Evolutionary conservation across 192 early-diverging fungal species (phyloP).

Genomic region (Dissophora ornata): DNA sequence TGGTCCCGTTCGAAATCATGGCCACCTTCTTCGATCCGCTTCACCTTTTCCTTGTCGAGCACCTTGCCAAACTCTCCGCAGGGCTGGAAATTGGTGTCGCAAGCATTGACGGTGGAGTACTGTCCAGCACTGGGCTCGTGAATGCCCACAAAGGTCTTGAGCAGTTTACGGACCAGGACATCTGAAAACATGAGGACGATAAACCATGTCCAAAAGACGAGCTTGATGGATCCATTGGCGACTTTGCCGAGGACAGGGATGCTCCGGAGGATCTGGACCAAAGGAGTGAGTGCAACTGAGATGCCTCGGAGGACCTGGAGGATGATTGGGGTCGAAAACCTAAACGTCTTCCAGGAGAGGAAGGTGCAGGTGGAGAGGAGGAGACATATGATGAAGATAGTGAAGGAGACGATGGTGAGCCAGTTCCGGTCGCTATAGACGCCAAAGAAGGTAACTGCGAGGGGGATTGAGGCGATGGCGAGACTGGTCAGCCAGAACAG

Average conservation of each 20-base stretch:
- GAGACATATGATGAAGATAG: slow-evolving; percentile 36
- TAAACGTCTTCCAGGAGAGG: slow-evolving; percentile 47
- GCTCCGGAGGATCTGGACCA: slow-evolving; percentile 30
- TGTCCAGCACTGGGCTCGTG: slow-evolving; percentile 50
- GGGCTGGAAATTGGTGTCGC: slow-evolving; percentile 53
- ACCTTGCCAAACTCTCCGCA: slow-evolving; percentile 53
- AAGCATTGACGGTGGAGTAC: slow-evolving; percentile 51
- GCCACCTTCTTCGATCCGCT: slow-evolving; percentile 45
- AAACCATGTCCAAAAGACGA: slow-evolving; percentile 48
- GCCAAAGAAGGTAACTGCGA: slow-evolving; percentile 36
- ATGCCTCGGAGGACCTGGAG: slow-evolving; percentile 28
- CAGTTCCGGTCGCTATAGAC: slow-evolving; percentile 33
- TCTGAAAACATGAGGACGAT: slow-evolving; percentile 49
- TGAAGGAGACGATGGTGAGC: slow-evolving; percentile 41
- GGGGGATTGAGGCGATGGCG: slow-evolving; percentile 40
- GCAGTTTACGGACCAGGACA: slow-evolving; percentile 41
- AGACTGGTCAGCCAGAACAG: slow-evolving; percentile 45
- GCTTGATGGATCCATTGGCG: slow-evolving; percentile 44
- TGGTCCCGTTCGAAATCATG: slow-evolving; percentile 45
- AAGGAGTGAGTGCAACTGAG: slow-evolving; percentile 35
- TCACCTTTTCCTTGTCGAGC: slow-evolving; percentile 42
- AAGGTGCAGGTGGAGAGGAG: slow-evolving; percentile 48
- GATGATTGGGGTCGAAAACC: slow-evolving; percentile 41
- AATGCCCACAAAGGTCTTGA: slow-evolving; percentile 46
- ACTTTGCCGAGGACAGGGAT: slow-evolving; percentile 46